A percentile compares a stretch with the other conserved stretches of the same genome.
Conservation (phyloP, 768 basidiomycete genomes). For the Boletus speciosus region DNA sequence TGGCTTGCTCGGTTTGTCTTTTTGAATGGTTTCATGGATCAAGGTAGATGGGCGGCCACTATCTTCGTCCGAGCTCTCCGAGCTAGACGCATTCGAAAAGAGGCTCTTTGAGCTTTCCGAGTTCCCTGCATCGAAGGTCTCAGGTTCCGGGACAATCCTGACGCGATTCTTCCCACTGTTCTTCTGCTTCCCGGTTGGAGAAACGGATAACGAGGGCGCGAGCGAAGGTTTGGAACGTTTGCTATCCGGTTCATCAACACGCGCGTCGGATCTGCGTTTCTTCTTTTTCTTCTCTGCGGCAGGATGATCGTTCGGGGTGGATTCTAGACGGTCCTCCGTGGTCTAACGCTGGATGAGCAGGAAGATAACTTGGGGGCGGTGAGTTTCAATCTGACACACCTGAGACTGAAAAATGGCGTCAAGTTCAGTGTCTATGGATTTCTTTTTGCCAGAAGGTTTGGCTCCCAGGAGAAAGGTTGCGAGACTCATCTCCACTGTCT, state of each 20-base stretch:
- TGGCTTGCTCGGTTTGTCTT: constrained; percentile 26
- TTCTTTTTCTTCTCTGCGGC: constrained; percentile 4
- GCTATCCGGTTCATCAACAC: constrained; percentile 11
- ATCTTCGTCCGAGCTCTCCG: constrained; percentile 32
- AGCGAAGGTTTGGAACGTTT: constrained; percentile 19
- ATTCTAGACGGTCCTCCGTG: background rate
- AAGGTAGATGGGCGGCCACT: constrained; percentile 35
- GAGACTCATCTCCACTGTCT: constrained; percentile 45
- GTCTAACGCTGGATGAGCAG: constrained; percentile 10
- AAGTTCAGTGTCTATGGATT: constrained; percentile 54
- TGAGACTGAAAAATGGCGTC: constrained; percentile 59
- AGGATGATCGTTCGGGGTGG: constrained; percentile 1
- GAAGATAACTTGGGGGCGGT: constrained; percentile 10
- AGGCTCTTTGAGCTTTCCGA: constrained; percentile 1
- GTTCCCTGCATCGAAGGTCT: background rate
- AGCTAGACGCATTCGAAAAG: constrained; percentile 27
- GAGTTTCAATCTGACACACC: constrained; percentile 33
- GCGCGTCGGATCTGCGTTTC: constrained; percentile 11
- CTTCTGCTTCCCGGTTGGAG: constrained; percentile 9
- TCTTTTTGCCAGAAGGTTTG: constrained; percentile 32
- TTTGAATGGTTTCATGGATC: constrained; percentile 62
- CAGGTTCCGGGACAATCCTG: background rate
- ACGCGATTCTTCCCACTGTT: constrained; percentile 13
- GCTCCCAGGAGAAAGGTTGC: constrained; percentile 48
- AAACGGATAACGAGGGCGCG: constrained; percentile 18